These are phyloP conservation scores for Saitozyma sp. DNA, from an alignment of 768 basidiomycete species.

Conservation along the genomic window DNA sequence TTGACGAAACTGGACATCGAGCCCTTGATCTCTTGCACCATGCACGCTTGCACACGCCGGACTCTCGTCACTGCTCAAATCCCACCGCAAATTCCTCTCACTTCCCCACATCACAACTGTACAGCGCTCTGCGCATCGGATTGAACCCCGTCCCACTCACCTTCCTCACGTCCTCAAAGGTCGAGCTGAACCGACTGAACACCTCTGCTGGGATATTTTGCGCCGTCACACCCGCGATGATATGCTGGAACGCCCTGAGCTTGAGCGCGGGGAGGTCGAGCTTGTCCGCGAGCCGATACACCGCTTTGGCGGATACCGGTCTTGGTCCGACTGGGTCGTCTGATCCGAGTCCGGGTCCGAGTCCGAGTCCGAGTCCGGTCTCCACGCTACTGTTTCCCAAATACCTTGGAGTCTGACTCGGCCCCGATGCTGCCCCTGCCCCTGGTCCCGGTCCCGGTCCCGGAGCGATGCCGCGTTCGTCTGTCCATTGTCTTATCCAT, in stretches of 20 bases:
- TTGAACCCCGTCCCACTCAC: constrained; percentile 47
- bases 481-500: constrained; percentile 74
- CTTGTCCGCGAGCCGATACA: constrained; percentile 76
- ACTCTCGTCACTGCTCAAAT: no score
- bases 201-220: constrained; percentile 82
- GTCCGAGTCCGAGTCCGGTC: no score
- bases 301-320: constrained; percentile 81
- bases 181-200: constrained; percentile 79
- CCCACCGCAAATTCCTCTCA: no score
- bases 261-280: constrained; percentile 72
- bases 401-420: not conserved
- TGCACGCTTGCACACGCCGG: not conserved
- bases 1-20: no score
- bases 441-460: constrained; percentile 20
- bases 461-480: constrained; percentile 37
- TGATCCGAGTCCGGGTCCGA: no score
- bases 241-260: constrained; percentile 76
- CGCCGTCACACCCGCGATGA: constrained; percentile 70
- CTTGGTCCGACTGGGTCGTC: constrained; percentile 62
- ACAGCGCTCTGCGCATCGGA: no score
- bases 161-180: constrained; percentile 77
- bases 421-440: not conserved
- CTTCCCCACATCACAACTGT: no score
- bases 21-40: not conserved
- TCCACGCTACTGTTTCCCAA: no score